Percentiles rank a stretch among this genome's conserved stretches.
These are phyloP conservation scores for Eurotiales sp. DNA, from an alignment of 2,329 filamentous ascomycete species.

Conservation along the genomic window DNA sequence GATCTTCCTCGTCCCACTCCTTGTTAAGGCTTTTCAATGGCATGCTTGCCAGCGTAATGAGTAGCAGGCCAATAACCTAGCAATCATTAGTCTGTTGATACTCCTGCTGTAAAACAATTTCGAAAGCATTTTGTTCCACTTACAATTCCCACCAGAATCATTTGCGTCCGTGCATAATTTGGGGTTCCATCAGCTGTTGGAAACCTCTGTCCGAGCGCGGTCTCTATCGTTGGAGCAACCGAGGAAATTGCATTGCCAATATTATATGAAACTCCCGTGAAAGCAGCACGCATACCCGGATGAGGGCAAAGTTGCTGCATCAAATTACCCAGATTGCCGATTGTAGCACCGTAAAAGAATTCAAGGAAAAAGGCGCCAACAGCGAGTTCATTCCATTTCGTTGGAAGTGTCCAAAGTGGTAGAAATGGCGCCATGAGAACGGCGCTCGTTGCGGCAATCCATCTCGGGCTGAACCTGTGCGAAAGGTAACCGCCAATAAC, in stretches of 20 bases:
- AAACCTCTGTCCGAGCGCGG: neutral
- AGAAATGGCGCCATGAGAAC: conserved; percentile 3
- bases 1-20: conserved; percentile 4
- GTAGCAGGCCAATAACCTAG: neutral
- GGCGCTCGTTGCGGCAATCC: conserved; percentile 3
- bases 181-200: neutral
- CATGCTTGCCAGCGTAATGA: neutral
- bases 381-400: conserved; percentile 5
- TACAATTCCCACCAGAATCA: conserved; percentile 9
- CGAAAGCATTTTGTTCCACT: no score
- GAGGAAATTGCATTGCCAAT: conserved; percentile 10
- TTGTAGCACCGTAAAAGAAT: conserved; percentile 11
- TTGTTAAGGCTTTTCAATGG: conserved; percentile 7
- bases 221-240: conserved; percentile 6
- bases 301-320: conserved; percentile 11
- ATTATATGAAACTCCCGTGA: conserved; percentile 8
- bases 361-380: conserved; percentile 11
- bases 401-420: conserved; percentile 5
- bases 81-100: neutral
- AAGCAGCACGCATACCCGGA: conserved; percentile 10
- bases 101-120: no score
- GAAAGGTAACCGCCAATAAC: conserved; percentile 1
- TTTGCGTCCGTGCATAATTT: conserved; percentile 4
- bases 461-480: conserved; percentile 5
- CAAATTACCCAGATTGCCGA: conserved; percentile 10